Percentiles rank a stretch among this genome's conserved stretches.
Evolutionary conservation across 805 yeast species (phyloP).

Genomic region (Saccharomycopsis javanensis): DNA sequence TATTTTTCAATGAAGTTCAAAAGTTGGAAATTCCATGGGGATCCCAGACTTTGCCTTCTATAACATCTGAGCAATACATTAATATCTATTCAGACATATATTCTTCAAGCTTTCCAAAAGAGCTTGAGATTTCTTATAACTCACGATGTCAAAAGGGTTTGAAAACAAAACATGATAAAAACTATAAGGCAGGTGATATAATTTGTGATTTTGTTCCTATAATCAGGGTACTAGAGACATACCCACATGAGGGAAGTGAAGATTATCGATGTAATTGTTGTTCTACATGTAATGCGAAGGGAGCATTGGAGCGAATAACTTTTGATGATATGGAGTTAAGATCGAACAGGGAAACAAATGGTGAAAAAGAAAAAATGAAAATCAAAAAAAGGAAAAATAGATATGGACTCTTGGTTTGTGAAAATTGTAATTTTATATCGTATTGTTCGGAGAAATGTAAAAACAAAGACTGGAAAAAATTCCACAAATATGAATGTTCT

Average conservation of each 20-base stretch:
- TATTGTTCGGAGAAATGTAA: conserved; percentile 10
- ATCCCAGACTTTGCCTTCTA: neutral
- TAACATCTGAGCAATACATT: neutral
- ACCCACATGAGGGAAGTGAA: neutral
- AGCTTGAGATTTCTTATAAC: neutral
- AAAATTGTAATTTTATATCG: neutral
- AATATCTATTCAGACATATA: neutral
- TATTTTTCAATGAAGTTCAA: neutral
- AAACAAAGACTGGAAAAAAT: conserved; percentile 1
- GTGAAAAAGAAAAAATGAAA: neutral
- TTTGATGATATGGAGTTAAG: neutral
- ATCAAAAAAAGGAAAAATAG: neutral
- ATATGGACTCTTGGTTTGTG: conserved; percentile 3
- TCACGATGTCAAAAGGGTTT: neutral
- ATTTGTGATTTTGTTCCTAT: conserved; percentile 5
- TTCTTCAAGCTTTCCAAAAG: neutral
- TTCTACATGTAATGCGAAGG: neutral
- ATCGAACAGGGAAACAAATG: neutral
- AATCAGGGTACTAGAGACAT: conserved; percentile 3
- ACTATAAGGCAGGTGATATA: conserved; percentile 1
- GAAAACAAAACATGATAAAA: neutral
- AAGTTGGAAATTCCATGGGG: neutral
- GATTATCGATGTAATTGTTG: conserved; percentile 11
- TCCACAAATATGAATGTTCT: conserved; percentile 12
- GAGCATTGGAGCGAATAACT: neutral